phyloP scores from a whole-genome alignment of 2,329 filamentous ascomycete species.

The Ophioceras dolichostomum region DNA sequence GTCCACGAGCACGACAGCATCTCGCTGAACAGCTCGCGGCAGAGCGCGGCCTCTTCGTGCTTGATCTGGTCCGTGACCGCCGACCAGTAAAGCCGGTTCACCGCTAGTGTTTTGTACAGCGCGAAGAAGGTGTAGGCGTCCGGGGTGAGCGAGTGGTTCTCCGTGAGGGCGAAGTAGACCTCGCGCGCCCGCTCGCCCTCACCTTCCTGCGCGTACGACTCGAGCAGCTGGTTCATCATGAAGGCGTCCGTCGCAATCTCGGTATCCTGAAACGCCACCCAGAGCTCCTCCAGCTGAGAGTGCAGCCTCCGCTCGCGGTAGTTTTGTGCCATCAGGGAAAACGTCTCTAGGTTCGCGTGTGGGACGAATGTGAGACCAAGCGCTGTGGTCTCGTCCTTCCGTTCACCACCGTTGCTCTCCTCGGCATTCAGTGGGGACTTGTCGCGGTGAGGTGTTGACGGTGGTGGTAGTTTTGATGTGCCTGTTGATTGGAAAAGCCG shows the following conservation, averaged over 20 bases:
- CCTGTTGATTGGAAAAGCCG: slow-evolving; percentile 14
- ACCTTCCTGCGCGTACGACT: slow-evolving; percentile 49
- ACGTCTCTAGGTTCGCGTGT: slow-evolving; percentile 63
- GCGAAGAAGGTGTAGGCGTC: slow-evolving; percentile 58
- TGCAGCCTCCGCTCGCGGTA: slow-evolving; percentile 53
- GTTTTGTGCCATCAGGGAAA: slow-evolving; percentile 60
- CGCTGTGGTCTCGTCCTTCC: slow-evolving; percentile 4
- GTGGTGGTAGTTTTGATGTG: no score
- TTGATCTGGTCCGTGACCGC: slow-evolving; percentile 5
- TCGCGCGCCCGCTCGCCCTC: slow-evolving; percentile 39
- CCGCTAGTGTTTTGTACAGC: slow-evolving; percentile 48
- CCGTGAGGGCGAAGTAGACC: slow-evolving; percentile 42
- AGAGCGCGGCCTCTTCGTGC: slow-evolving; percentile 5
- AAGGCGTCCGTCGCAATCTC: slow-evolving; percentile 58
- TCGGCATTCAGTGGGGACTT: slow-evolving; percentile 2
- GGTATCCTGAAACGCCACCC: slow-evolving; percentile 47
- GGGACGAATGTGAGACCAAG: slow-evolving; percentile 26
- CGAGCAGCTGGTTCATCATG: slow-evolving; percentile 70
- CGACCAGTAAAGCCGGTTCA: slow-evolving; percentile 30
- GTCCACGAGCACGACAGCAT: slow-evolving; percentile 11
- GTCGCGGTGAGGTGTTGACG: slow-evolving; percentile 1
- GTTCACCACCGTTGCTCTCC: slow-evolving; percentile 6
- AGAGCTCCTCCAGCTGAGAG: slow-evolving; percentile 44
- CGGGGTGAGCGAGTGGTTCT: slow-evolving; percentile 34
- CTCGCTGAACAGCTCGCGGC: slow-evolving; percentile 16